Conservation (phyloP, 305 asterid genomes). For the Fraxinus albicans region DNA sequence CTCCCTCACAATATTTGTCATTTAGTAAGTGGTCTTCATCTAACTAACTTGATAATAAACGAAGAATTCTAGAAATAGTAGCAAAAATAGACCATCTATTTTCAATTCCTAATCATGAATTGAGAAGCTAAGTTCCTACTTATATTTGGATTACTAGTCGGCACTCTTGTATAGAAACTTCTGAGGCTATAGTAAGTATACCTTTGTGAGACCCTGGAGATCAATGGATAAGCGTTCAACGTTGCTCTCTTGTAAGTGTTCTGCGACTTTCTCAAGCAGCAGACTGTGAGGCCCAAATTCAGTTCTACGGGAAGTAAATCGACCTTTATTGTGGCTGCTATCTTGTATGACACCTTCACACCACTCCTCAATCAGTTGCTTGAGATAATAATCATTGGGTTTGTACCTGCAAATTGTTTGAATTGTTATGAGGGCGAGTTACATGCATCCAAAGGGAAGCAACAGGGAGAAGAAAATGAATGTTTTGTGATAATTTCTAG, state of each 20-base stretch:
- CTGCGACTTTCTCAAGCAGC: slow-evolving; percentile 84
- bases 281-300: slow-evolving; percentile 53
- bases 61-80: background rate
- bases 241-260: slow-evolving; percentile 68
- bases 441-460: slow-evolving; percentile 6
- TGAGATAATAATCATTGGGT: slow-evolving; percentile 84
- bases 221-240: slow-evolving; percentile 65
- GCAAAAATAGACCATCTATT: background rate
- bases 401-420: slow-evolving; percentile 59
- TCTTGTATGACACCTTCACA: slow-evolving; percentile 87
- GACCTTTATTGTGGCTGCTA: slow-evolving; percentile 32
- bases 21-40: background rate
- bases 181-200: slow-evolving; percentile 23
- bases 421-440: background rate
- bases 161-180: background rate
- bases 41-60: background rate
- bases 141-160: background rate
- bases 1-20: background rate
- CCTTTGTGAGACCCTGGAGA: slow-evolving; percentile 88
- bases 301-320: slow-evolving; percentile 31
- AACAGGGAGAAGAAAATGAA: background rate
- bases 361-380: slow-evolving; percentile 95
- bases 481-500: slow-evolving; percentile 1
- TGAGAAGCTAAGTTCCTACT: background rate
- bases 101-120: background rate